Base-by-base conservation (phyloP, 2,329 filamentous ascomycete genomes). In the Penicillium capsulatum region DNA sequence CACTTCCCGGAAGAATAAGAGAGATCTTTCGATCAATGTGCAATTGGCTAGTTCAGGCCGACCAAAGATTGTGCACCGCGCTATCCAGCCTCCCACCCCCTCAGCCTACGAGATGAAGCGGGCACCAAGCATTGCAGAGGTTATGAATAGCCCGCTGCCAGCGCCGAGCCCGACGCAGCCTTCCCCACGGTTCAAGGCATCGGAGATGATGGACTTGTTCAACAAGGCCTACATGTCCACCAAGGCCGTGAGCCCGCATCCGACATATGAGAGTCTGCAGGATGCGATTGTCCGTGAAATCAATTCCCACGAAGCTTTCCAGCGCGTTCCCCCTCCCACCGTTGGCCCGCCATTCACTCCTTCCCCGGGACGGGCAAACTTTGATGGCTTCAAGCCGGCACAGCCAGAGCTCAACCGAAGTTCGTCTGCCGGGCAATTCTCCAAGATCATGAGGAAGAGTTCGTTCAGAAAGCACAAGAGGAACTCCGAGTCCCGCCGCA, bases 261-360 rank as follows among this genome's bases (percentile, higher is more conserved):
- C 66, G 10, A 66, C 63, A 1, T 66, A 64, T 37, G 66, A 69
- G 44, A 63, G 60, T 4, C 48, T 69, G 10, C 65, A 69, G 41
- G 66, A 69, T 51, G 59, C 65, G 11, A 69, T 69, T 27, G 53
- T 69, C 20, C 63, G 66, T 7, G 66, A 69, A 40, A 66, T 69
- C 35, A 69, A 69, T 38, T 69, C 63, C 3, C 66, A 69, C 33
- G 66, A 69, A 38, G 66, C 66, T 9, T 69, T 69, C 41, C 60
- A 54, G 17, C 53, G 51, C 11, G 55, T 67, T 0, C 59, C 63
- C 22, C 34, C 58, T 30, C 60, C 64, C 10, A 48, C 43, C 7
- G 29, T 45, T n/a, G 63, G 62, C 1, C 57, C 60, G 17, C 55
- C 54, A 5, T 63, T 64, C 33, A 66, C 63, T 1, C 64, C 64